Evolutionary conservation across 2,329 filamentous ascomycete genomes (phyloP).

Genomic region (Tolypocladium ovalisporum): DNA sequence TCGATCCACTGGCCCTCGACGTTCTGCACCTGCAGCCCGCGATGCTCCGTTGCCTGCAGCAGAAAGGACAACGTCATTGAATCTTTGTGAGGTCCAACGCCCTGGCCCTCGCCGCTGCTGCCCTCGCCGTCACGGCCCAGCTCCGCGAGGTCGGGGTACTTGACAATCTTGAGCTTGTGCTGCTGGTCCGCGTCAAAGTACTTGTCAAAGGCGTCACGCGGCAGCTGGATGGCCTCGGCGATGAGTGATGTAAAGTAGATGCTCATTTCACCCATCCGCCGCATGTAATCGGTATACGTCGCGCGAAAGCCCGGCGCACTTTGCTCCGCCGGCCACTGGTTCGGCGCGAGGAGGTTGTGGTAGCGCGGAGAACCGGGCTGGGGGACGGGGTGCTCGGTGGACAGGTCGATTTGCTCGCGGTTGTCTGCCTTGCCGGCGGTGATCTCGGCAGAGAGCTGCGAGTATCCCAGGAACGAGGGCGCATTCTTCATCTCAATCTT

Average conservation of each 20-base stretch:
- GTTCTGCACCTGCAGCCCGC: constrained; percentile 76
- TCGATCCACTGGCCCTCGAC: constrained; percentile 70
- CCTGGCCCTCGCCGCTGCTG: constrained; percentile 36
- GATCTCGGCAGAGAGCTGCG: constrained; percentile 53
- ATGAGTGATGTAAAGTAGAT: constrained; percentile 69
- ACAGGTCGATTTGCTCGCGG: constrained; percentile 79
- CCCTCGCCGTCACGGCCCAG: constrained; percentile 35
- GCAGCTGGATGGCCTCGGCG: constrained; percentile 71
- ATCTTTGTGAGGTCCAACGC: constrained; percentile 74
- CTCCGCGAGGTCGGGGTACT: constrained; percentile 65
- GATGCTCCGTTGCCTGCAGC: constrained; percentile 67
- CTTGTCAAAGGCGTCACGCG: constrained; percentile 56
- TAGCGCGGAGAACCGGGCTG: constrained; percentile 53
- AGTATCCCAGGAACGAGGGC: constrained; percentile 61
- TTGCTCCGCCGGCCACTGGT: constrained; percentile 63
- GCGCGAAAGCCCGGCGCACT: constrained; percentile 57
- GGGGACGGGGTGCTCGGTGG: constrained; percentile 63
- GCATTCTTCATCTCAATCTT: constrained; percentile 66
- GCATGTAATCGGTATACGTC: constrained; percentile 66
- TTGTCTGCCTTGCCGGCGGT: constrained; percentile 69
- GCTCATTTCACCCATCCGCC: constrained; percentile 60
- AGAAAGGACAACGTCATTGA: constrained; percentile 76
- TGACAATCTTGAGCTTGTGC: constrained; percentile 84
- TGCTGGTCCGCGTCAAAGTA: constrained; percentile 70
- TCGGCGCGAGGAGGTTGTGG: constrained; percentile 65